phyloP scores from a whole-genome alignment of 495 filamentous ascomycete genomes.

The Penicillium psychrofluorescens region DNA sequence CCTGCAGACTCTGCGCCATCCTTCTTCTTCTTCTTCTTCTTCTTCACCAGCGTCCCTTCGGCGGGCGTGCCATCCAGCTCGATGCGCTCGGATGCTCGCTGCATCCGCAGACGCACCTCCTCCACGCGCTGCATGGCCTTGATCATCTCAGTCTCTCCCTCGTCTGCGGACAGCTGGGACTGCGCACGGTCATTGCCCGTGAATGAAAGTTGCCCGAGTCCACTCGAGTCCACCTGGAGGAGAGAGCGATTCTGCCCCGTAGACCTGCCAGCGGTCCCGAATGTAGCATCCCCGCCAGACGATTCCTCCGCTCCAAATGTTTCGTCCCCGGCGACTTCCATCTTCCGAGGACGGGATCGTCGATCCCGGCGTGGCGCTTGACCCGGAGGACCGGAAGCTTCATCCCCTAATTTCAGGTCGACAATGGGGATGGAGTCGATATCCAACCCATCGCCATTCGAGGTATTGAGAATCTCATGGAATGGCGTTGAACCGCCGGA shows the following conservation, averaged over 20 bases:
- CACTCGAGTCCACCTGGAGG: conserved; percentile 79
- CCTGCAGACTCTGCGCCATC: neutral
- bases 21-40: conserved; percentile 49
- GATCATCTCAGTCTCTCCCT: conserved; percentile 75
- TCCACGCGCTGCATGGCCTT: conserved; percentile 83
- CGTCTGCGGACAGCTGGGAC: conserved; percentile 6
- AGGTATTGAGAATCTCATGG: conserved; percentile 59
- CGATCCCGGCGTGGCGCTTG: conserved; percentile 13
- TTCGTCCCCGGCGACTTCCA: conserved; percentile 59
- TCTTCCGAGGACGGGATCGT: conserved; percentile 31
- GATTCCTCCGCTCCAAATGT: conserved; percentile 24
- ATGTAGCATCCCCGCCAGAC: conserved; percentile 17
- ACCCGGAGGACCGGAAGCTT: conserved; percentile 1
- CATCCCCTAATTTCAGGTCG: conserved; percentile 66
- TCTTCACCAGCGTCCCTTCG: conserved; percentile 70
- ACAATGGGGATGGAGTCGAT: conserved; percentile 94
- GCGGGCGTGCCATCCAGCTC: conserved; percentile 60
- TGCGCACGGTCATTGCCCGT: conserved; percentile 24
- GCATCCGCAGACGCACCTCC: conserved; percentile 79
- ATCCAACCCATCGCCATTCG: conserved; percentile 70
- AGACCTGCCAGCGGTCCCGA: conserved; percentile 18
- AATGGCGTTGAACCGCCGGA: conserved; percentile 59
- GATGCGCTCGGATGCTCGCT: conserved; percentile 77
- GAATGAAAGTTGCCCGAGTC: conserved; percentile 58
- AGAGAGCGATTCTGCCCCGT: conserved; percentile 46